Percentiles rank a stretch among this genome's conserved stretches.
Evolutionary conservation across 2,329 filamentous ascomycete genomes (phyloP).

Genomic region (Plectosphaerella plurivora): DNA sequence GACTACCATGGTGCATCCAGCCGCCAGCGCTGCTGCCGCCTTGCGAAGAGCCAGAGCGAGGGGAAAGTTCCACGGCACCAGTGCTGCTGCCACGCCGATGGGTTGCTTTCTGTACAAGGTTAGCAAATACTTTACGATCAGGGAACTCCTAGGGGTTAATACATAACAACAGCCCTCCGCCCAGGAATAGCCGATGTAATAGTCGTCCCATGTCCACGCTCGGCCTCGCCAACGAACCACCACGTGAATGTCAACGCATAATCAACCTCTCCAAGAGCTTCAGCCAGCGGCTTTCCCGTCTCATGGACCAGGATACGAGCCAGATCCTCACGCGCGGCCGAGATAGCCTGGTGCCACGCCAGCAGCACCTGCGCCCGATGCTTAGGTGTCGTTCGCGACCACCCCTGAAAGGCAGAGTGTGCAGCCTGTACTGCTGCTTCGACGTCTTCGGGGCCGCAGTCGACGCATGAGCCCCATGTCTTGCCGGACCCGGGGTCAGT

Average conservation of each 20-base stretch:
- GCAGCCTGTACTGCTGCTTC: constrained; percentile 29
- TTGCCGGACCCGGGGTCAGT: constrained; percentile 47
- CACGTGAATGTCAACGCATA: constrained; percentile 50
- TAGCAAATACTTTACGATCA: too few species aligned
- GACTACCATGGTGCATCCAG: constrained; percentile 71
- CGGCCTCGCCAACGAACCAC: constrained; percentile 53
- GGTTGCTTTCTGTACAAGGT: constrained; percentile 38
- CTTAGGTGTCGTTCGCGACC: constrained; percentile 29
- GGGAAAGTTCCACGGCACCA: constrained; percentile 55
- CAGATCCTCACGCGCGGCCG: constrained; percentile 28
- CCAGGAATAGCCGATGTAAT: constrained; percentile 56
- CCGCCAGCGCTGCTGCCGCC: constrained; percentile 55
- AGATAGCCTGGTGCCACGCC: constrained; percentile 30
- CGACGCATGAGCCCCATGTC: constrained; percentile 45
- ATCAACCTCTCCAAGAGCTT: constrained; percentile 51
- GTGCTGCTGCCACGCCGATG: constrained; percentile 27
- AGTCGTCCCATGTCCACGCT: constrained; percentile 52
- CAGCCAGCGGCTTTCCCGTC: constrained; percentile 52
- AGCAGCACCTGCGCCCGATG: constrained; percentile 27
- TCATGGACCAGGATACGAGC: constrained; percentile 37
- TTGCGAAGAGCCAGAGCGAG: constrained; percentile 46
- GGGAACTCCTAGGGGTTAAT: too few species aligned
- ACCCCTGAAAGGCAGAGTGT: constrained; percentile 29
- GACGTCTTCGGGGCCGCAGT: constrained; percentile 36
- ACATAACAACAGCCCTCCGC: constrained; percentile 61